Base-by-base conservation (phyloP, 495 filamentous ascomycete genomes). In the Geopyxis carbonaria region DNA sequence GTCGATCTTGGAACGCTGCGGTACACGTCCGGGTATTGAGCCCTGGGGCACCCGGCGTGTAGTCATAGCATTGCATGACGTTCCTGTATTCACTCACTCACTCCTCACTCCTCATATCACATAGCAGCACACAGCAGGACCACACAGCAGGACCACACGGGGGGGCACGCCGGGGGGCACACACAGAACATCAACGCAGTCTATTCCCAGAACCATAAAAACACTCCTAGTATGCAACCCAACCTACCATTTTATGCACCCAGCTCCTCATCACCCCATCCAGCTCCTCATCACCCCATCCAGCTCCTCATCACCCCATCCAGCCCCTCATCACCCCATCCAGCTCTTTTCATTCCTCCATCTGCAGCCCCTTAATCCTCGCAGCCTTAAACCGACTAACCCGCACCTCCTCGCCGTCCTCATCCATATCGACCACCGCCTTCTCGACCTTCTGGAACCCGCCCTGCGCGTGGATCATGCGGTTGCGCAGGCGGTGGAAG, bases 381-480 rank as follows among this genome's bases (percentile, higher is more conserved):
- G 89, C 82, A 40, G 86, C 83, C 59, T 75, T 89, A 60, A 94
- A 97, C 44, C 79, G 69, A 65, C 87, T 94, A 43, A 93, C 61
- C 46, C 76, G 78, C 55, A 69, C 77, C 20, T 63, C 58, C 30
- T 71, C 68, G 22, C 72, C 69, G 8, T 78, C 75, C 43, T 83
- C 76, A 32, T 65, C 58, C 6, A 82, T 58, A 2, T 75, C 72
- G 4, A 74, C 61, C 13, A 69, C 64, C 31, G 69, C 66, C 5
- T 66, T 61, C 40, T 73, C 61, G 3, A 59, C 58, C 22, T 67
- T 62, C 51, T 70, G 49, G 51, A 87, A 86, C 1, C 82, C 84
- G 24, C 80, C 80, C 40, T 91, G 72, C 44, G 70, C 65, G 47
- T 80, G 67, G 42, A 92, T 80, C 62, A 87, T 73, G 40, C 66